Base-by-base conservation (phyloP, 495 filamentous ascomycete species). In the Penicillium tannophilum region DNA sequence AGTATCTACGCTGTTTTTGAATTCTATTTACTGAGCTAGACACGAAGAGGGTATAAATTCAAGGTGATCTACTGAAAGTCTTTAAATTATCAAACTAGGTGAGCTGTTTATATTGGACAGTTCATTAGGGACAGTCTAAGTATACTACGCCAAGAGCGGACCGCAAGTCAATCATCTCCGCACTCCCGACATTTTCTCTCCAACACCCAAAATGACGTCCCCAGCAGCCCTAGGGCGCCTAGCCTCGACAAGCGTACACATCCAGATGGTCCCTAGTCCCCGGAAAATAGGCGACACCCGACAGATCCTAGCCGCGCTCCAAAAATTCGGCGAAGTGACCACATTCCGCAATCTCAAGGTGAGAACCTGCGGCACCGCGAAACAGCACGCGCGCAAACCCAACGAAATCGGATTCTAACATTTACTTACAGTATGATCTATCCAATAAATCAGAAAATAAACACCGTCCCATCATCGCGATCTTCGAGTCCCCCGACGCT, bases 341-440 rank as follows among this genome's bases (percentile, higher is more conserved):
- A 85, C 86, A 60, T 97, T 91, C 75, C 84, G 86, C 70, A 86
- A 83, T 63, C 75, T 91, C 19, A 81, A 83, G 64, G 90, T 92
- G 76, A 20, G 28, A 28, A 28, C 28, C 4, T 28, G 28, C 28
- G 1, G 28, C 28, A 3, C 28, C 28, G 28, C 28, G 28, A 28
- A 28, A 28, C 28, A 7, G 4, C 28, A 43, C 35, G 44, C 20
- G 16, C 24, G 35, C 23, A 26, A 11, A 7, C 20, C n/a, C 33
- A 28, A 3, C 28, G 4, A 16, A n/a, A 51, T 12, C 17, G 16
- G 16, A 39, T 45, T 4, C 55, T 56, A 39, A 65, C 17, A 9
- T 20, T 23, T 24, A 1, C 1, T 8, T 11, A 16, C 26, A 63
- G 59, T 66, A 66, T 28, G 60, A 67, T 52, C 58, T 61, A 26